Base-by-base conservation (phyloP, 31 red algal genomes). In the Bonnemaisonia californica region DNA sequence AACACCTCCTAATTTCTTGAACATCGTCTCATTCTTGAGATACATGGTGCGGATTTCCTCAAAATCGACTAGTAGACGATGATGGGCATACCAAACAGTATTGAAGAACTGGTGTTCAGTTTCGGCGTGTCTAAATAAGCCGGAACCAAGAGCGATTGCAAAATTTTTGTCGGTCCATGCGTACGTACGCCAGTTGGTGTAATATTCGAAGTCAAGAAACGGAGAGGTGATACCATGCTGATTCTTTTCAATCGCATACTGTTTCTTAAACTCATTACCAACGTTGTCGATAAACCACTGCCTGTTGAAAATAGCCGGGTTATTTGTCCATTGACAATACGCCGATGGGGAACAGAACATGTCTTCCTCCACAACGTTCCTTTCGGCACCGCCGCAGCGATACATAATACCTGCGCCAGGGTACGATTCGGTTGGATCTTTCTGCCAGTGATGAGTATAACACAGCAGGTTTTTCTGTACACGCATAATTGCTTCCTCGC, bases 241-340 rank as follows among this genome's bases (percentile, higher is more conserved):
- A 18, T 76, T 70, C 62, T 51, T 65, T 59, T 90, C 87, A 31
- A 83, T 83, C 27, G 69, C 54, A 57, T 81, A 92, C 42, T 84
- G 73, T 61, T 92, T 84, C 41, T 57, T 73, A 32, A 77, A 92
- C 41, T 76, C 73, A 22, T 76, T 45, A 27, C 75, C 79, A 37
- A 92, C 38, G 27, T 83, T 68, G 30, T 80, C 69, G 54, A 92
- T 39, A 37, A 92, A 92, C 89, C 89, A 92, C 13, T 74, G 21
- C 39, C 58, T 78, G 34, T 74, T 67, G 54, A 92, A 92, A 4
- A 92, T 21, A n/a, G 41, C 62, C 31, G 89, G 89, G 47, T 92
- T 92, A 64, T 92, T 92, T 37, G 82, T 85, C 89, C 89, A 92
- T 54, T 92, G 80, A 62, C 89, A 92, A 76, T 80, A 85, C 62